These are phyloP conservation scores for Diaporthe destruens DNA, from an alignment of 2,329 filamentous ascomycete genomes.

Conservation along the genomic window DNA sequence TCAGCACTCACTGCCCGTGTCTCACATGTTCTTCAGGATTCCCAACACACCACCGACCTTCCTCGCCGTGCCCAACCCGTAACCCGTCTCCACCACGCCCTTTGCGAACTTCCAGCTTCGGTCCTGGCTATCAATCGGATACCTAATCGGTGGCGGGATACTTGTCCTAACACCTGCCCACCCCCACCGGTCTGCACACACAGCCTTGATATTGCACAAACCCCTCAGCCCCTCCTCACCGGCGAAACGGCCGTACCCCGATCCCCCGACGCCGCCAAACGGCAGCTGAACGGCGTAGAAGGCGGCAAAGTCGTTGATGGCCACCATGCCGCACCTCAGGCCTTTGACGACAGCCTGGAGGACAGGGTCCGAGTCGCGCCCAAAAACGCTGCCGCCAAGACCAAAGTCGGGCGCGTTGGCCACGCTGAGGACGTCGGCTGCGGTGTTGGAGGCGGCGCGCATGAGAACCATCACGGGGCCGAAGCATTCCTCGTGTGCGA, in stretches of 20 bases:
- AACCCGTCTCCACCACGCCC: constrained; percentile 72
- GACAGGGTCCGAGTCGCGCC: constrained; percentile 70
- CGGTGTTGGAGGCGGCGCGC: constrained; percentile 72
- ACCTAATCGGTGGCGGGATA: constrained; percentile 84
- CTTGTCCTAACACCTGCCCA: constrained; percentile 76
- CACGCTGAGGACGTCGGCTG: constrained; percentile 75
- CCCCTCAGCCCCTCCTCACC: constrained; percentile 88
- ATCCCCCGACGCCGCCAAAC: constrained; percentile 91
- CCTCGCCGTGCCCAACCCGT: constrained; percentile 56
- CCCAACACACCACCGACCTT: constrained; percentile 46
- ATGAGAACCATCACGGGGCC: constrained; percentile 91
- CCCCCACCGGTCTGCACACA: constrained; percentile 81
- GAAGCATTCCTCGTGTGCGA: constrained; percentile 93
- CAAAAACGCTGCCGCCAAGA: constrained; percentile 91
- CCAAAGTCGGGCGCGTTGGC: constrained; percentile 89
- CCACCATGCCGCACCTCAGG: constrained; percentile 88
- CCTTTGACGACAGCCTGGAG: constrained; percentile 74
- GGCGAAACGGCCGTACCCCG: constrained; percentile 92
- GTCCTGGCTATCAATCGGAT: constrained; percentile 78
- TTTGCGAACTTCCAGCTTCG: constrained; percentile 75
- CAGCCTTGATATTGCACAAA: constrained; percentile 87
- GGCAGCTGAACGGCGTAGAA: constrained; percentile 95
- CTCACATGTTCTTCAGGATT: constrained; percentile 47
- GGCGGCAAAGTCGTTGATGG: constrained; percentile 94
- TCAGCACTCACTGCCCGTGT: background rate